phyloP scores from a whole-genome alignment of 208 protist genomes.

The Crithidia fasciculata region DNA sequence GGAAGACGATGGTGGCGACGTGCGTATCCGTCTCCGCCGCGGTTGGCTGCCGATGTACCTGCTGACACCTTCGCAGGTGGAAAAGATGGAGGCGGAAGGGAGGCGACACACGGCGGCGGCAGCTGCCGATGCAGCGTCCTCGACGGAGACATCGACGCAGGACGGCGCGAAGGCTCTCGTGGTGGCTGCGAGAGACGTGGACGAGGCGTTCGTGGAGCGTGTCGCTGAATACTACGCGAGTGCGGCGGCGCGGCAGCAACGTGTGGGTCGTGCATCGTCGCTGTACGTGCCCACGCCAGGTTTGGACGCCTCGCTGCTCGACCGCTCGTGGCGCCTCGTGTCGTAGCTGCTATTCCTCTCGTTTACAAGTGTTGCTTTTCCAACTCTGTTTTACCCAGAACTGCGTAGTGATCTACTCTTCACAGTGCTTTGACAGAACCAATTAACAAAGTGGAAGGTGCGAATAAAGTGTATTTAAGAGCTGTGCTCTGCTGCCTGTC shows the following conservation, averaged over 20 bases:
- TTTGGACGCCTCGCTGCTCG: slow-evolving; percentile 5
- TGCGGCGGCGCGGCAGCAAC: not conserved
- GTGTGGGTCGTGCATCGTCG: not conserved
- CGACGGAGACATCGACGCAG: not conserved
- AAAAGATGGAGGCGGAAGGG: not conserved
- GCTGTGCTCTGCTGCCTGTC: too few species aligned
- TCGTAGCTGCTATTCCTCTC: not conserved
- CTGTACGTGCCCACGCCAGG: slow-evolving; percentile 35
- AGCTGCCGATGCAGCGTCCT: not conserved
- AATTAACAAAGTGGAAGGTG: too few species aligned
- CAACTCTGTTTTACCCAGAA: not conserved
- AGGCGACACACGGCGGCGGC: not conserved
- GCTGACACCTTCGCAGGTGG: slow-evolving; percentile 21
- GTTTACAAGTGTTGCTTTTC: not conserved
- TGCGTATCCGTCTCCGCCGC: slow-evolving; percentile 19
- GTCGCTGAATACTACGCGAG: not conserved
- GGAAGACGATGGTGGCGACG: not conserved
- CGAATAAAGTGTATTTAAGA: too few species aligned
- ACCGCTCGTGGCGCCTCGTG: slow-evolving; percentile 21
- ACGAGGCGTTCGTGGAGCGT: slow-evolving; percentile 2
- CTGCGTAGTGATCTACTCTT: not conserved
- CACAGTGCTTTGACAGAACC: not conserved
- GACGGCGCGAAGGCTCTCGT: not conserved
- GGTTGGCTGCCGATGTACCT: slow-evolving; percentile 14
- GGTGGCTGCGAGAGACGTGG: not conserved